Conservation (phyloP, 306 rosid species). For the Prunus padus region DNA sequence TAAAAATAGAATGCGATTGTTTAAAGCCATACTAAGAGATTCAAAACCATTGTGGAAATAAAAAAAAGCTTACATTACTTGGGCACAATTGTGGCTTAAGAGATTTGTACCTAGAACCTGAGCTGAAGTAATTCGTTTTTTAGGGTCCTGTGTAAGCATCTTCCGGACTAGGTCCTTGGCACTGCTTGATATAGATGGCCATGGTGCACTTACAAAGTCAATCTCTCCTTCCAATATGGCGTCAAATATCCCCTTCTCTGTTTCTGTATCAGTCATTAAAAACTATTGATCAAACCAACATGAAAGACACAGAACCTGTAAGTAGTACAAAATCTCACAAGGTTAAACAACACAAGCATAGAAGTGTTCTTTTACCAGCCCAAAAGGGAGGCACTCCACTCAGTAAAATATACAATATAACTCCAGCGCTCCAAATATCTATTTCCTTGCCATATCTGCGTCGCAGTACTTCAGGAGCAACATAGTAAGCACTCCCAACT, state of each 20-base stretch:
- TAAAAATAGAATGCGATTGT: neutral
- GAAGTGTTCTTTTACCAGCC: slow-evolving; percentile 59
- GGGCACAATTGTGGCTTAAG: neutral
- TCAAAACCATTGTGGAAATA: neutral
- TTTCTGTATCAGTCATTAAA: slow-evolving; percentile 44
- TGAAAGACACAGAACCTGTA: neutral
- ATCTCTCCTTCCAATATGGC: slow-evolving; percentile 68
- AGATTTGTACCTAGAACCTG: slow-evolving; percentile 69
- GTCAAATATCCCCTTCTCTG: slow-evolving; percentile 87
- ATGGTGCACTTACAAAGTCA: slow-evolving; percentile 74
- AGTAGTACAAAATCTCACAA: slow-evolving; percentile 3
- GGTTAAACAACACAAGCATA: neutral
- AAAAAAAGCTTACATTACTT: neutral
- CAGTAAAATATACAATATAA: slow-evolving; percentile 74
- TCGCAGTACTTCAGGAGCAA: slow-evolving; percentile 80
- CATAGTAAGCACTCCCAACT: slow-evolving; percentile 88
- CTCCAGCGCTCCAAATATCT: slow-evolving; percentile 90
- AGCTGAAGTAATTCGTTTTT: slow-evolving; percentile 66
- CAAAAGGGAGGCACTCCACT: slow-evolving; percentile 94
- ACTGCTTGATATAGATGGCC: slow-evolving; percentile 77
- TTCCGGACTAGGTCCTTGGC: slow-evolving; percentile 82
- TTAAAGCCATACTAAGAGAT: neutral
- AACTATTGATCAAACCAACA: slow-evolving; percentile 11
- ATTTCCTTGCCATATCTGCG: slow-evolving; percentile 80
- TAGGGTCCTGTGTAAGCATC: slow-evolving; percentile 82